Evolutionary conservation across 1,284 basidiomycete genomes (phyloP), one percentile per base, ranked within the genome.

Genomic region (Inonotus obliquus): DNA sequence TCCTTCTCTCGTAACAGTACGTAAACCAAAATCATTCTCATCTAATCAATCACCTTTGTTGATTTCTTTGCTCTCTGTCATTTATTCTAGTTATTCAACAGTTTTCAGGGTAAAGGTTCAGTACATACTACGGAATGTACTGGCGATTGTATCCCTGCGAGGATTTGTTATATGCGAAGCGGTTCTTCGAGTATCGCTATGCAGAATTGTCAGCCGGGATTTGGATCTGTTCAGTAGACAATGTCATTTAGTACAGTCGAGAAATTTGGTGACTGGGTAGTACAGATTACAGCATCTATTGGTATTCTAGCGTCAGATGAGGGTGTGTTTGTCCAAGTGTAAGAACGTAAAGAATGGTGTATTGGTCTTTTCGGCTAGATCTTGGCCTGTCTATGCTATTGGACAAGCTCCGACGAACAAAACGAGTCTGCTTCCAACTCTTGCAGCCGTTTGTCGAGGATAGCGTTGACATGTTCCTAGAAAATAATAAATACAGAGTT

Each of bases 131-230:
- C 76, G 9, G 62, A 80, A n/a, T 92, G 91, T 69, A 81, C 77
- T 1, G 79, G 78, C 17, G 78, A 79, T 13, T 93, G 91, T 68
- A 71, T 79, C 19, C 61, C 71, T 2, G 90, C 90, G 7, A 90
- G 83, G 73, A 85, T 92, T 49, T 93, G 91, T 71, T 93, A 92
- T 70, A 89, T 92, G 57, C 81, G 89, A 55, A 87, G 85, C 66
- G 90, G 87, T 19, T 87, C 86, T 25, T 79, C 80, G 0, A 77
- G 78, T 32, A 75, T 88, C 60, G 82, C 82, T 10, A 73, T 71
- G 63, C 73, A 85, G 68, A 84, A 86, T 68, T 92, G 89, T 68
- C 69, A 67, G 4, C 66, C 68, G 44, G 88, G 87, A 2, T 89
- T 84, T 67, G 87, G 84, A 35, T 87, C 85, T 9, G 88, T 91